A percentile compares a stretch with the other conserved stretches of the same genome.
Evolutionary conservation across 2,329 filamentous ascomycete species (phyloP).

Genomic region (Paracorniculantispora psalliotae): DNA sequence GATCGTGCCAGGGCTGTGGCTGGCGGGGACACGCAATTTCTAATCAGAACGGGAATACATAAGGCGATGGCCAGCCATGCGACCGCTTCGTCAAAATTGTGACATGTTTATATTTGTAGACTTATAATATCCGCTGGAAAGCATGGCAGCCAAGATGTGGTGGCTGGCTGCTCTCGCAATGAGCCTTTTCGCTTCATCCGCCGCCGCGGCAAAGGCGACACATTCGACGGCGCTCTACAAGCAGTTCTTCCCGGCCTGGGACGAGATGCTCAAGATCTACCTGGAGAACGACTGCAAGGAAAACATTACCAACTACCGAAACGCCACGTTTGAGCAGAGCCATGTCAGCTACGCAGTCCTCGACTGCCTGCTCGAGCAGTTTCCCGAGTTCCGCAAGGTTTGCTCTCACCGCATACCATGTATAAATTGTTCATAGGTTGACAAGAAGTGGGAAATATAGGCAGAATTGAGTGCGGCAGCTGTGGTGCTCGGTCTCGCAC

Average conservation of each 20-base stretch:
- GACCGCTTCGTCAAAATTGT: too few species aligned
- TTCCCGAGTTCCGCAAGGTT: slow-evolving; percentile 6
- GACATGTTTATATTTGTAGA: too few species aligned
- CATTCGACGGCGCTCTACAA: not conserved
- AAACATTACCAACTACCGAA: not conserved
- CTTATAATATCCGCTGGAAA: too few species aligned
- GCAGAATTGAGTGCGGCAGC: slow-evolving; percentile 3
- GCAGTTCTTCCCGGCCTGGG: slow-evolving; percentile 3
- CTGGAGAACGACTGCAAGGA: not conserved
- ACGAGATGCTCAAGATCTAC: not conserved
- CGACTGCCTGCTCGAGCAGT: slow-evolving; percentile 3
- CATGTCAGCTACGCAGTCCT: not conserved
- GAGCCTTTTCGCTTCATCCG: not conserved
- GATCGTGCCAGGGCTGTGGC: not conserved
- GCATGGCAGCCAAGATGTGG: not conserved
- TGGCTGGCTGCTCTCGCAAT: not conserved
- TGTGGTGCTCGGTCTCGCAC: not conserved
- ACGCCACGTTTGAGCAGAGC: not conserved
- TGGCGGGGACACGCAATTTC: not conserved
- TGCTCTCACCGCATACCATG: not conserved
- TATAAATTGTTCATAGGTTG: not conserved
- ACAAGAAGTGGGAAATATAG: not conserved
- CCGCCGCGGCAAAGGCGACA: not conserved
- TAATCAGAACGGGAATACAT: not conserved
- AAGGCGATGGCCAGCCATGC: not conserved